phyloP scores from a whole-genome alignment of 208 protist species.

The Wallacemonas rigidus region DNA sequence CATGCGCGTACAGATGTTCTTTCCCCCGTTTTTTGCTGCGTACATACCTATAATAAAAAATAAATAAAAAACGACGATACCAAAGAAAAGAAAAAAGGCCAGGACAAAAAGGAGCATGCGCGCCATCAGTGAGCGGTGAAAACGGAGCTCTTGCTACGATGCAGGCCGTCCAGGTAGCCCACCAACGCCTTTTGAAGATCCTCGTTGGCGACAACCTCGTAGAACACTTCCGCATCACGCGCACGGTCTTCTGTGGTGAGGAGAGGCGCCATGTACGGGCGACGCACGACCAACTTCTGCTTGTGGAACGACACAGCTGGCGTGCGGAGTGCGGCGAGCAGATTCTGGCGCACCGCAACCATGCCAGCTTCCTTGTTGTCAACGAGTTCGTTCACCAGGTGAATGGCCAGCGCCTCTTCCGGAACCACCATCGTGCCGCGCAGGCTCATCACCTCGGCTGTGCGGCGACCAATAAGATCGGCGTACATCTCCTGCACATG shows the following conservation, averaged over 20 bases:
- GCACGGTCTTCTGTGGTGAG: not conserved
- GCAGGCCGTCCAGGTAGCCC: not conserved
- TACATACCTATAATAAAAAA: too few species aligned
- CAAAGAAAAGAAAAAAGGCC: not conserved
- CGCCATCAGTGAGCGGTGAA: not conserved
- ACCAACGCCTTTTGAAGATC: not conserved
- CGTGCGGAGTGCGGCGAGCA: not conserved
- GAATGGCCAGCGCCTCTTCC: slow-evolving; percentile 22
- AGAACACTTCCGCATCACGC: not conserved
- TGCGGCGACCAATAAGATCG: slow-evolving; percentile 29
- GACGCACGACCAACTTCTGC: slow-evolving; percentile 8
- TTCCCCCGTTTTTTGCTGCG: not conserved
- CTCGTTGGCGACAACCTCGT: not conserved
- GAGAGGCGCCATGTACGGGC: not conserved
- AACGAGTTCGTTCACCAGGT: slow-evolving; percentile 42
- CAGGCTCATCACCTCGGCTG: slow-evolving; percentile 33
- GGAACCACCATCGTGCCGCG: slow-evolving; percentile 27
- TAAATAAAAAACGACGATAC: not conserved
- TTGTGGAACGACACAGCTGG: not conserved
- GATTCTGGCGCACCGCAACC: slow-evolving; percentile 17
- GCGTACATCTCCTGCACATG: slow-evolving; percentile 29
- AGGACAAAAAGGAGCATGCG: not conserved
- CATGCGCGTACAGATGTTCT: not conserved
- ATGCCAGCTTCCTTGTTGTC: slow-evolving; percentile 28
- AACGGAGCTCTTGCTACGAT: not conserved